Percentiles rank a stretch among this genome's conserved stretches.
Evolutionary conservation across 495 filamentous ascomycete genomes (phyloP).

Genomic region (Aspergillus ellipticus): DNA sequence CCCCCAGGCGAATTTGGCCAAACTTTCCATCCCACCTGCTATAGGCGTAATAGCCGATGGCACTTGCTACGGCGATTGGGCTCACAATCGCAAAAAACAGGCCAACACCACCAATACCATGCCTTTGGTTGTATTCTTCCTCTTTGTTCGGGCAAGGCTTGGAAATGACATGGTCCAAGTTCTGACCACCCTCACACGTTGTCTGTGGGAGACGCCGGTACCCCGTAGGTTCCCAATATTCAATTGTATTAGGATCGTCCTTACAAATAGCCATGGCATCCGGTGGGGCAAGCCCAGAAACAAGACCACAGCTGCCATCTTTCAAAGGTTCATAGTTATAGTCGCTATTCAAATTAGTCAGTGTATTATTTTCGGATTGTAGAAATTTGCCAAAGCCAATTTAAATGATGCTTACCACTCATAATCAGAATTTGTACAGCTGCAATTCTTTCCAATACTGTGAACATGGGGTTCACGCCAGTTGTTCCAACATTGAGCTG

Average conservation of each 20-base stretch:
- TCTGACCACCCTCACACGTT: conserved; percentile 71
- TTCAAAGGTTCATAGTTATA: conserved; percentile 83
- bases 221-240: conserved; percentile 80
- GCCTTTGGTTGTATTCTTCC: conserved; percentile 68
- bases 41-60: conserved; percentile 81
- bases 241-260: conserved; percentile 57
- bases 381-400: background rate
- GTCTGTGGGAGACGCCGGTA: conserved; percentile 89
- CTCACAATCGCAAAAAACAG: conserved; percentile 83
- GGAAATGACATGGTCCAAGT: conserved; percentile 60
- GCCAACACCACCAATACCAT: conserved; percentile 65
- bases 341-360: conserved; percentile 53
- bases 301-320: conserved; percentile 72
- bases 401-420: conserved; percentile 69
- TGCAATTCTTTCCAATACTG: conserved; percentile 66
- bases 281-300: conserved; percentile 63
- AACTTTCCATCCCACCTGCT: conserved; percentile 85
- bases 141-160: conserved; percentile 71
- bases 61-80: conserved; percentile 64
- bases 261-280: conserved; percentile 64
- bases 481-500: conserved; percentile 74
- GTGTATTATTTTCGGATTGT: background rate
- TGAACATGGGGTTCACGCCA: conserved; percentile 63
- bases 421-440: conserved; percentile 78
- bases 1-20: conserved; percentile 81